phyloP scores from a whole-genome alignment of 306 rosid species.

The Pachyrhizus erosus region DNA sequence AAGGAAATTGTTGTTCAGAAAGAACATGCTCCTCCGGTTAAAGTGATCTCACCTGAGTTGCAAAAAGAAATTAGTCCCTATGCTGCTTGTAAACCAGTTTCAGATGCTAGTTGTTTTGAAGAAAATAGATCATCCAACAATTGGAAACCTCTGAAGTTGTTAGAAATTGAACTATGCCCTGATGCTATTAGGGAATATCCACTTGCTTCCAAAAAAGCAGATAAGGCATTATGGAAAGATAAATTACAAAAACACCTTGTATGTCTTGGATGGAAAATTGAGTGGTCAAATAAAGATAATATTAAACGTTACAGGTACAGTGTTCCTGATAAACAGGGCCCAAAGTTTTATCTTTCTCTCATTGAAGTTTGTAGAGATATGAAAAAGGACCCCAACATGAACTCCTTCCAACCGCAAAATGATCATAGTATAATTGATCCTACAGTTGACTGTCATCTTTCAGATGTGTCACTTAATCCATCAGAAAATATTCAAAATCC shows the following conservation, averaged over 20 bases:
- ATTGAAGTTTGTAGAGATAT: slow-evolving; percentile 52
- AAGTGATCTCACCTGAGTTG: neutral
- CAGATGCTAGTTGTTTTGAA: no score
- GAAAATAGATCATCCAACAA: no score
- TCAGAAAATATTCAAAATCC: slow-evolving; percentile 39
- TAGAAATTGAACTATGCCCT: slow-evolving; percentile 55
- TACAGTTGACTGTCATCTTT: slow-evolving; percentile 8
- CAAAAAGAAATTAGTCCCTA: neutral
- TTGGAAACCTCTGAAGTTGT: slow-evolving; percentile 51
- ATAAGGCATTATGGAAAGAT: neutral
- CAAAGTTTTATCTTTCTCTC: slow-evolving; percentile 54
- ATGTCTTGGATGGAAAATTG: slow-evolving; percentile 78
- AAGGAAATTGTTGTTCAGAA: slow-evolving; percentile 41
- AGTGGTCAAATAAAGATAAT: neutral
- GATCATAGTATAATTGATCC: slow-evolving; percentile 28
- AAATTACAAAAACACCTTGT: slow-evolving; percentile 58
- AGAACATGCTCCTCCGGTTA: slow-evolving; percentile 29
- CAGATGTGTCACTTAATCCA: slow-evolving; percentile 33
- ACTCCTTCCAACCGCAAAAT: slow-evolving; percentile 41
- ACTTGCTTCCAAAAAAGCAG: neutral
- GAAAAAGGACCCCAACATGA: slow-evolving; percentile 19
- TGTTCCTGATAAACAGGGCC: slow-evolving; percentile 43
- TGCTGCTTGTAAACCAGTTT: no score
- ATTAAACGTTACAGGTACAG: slow-evolving; percentile 36
- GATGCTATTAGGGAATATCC: slow-evolving; percentile 54